phyloP scores from a whole-genome alignment of 2,329 filamentous ascomycete species.

The Scytalidium lignicola region DNA sequence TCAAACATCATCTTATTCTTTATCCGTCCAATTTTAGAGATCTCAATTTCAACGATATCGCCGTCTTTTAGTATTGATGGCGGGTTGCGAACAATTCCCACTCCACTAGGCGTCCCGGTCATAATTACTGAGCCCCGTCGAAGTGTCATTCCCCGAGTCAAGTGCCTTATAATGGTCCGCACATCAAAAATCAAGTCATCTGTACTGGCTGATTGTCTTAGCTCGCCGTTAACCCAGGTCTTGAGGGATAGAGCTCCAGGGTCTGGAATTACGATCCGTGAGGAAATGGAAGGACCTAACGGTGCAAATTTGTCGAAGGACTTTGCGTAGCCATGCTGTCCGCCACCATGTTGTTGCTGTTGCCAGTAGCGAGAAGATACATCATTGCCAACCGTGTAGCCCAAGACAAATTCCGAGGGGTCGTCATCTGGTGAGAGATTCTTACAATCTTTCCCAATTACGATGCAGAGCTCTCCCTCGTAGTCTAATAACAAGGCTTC shows the following conservation, averaged over 20 bases:
- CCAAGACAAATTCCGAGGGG: constrained; percentile 42
- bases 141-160: constrained; percentile 43
- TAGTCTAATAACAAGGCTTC: too few relatives aligned
- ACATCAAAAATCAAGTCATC: constrained; percentile 44
- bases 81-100: constrained; percentile 29
- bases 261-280: constrained; percentile 32
- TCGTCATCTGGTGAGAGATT: constrained; percentile 49
- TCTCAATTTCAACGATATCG: constrained; percentile 38
- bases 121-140: constrained; percentile 44
- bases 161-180: constrained; percentile 38
- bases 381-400: constrained; percentile 38
- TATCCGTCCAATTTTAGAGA: constrained; percentile 28
- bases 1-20: constrained; percentile 13
- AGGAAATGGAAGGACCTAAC: constrained; percentile 39
- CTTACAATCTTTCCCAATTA: constrained; percentile 24
- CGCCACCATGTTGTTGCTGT: constrained; percentile 25
- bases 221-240: constrained; percentile 38
- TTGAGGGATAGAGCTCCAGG: constrained; percentile 27
- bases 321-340: constrained; percentile 38
- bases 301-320: constrained; percentile 39
- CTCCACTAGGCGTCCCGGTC: constrained; percentile 41
- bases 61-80: constrained; percentile 34
- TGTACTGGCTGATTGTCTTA: constrained; percentile 34
- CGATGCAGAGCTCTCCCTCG: constrained; percentile 7
- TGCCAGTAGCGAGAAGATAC: constrained; percentile 35